phyloP scores from a whole-genome alignment of 1,284 basidiomycete genomes.

The Meripilus lineatus region DNA sequence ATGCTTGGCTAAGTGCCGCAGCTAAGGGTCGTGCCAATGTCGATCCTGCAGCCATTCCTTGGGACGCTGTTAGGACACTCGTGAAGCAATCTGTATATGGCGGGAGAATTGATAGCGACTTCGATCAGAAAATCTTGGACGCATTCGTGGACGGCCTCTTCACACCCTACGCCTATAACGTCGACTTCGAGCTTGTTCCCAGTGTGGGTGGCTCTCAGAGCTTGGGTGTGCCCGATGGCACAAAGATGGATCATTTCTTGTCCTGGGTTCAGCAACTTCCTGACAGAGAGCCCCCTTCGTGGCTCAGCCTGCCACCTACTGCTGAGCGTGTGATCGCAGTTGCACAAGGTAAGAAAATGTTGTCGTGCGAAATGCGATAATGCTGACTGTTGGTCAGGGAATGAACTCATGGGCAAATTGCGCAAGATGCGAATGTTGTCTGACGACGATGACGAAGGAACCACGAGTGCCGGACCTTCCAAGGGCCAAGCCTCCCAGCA shows the following conservation, averaged over 20 bases:
- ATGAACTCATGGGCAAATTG: slow-evolving; percentile 77
- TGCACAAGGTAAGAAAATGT: slow-evolving; percentile 68
- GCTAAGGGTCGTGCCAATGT: slow-evolving; percentile 88
- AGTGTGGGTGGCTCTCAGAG: slow-evolving; percentile 51
- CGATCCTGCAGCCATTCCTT: slow-evolving; percentile 86
- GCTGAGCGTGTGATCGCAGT: slow-evolving; percentile 90
- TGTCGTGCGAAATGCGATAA: not conserved
- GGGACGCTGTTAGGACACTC: slow-evolving; percentile 86
- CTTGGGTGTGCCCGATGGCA: slow-evolving; percentile 84
- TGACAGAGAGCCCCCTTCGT: slow-evolving; percentile 87
- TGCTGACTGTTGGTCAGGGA: slow-evolving; percentile 46
- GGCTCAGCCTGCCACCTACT: slow-evolving; percentile 87
- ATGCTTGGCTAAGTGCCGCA: slow-evolving; percentile 77
- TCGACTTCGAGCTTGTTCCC: slow-evolving; percentile 86
- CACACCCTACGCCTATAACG: slow-evolving; percentile 82
- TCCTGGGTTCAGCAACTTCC: slow-evolving; percentile 84
- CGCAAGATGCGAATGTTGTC: slow-evolving; percentile 89
- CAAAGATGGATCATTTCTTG: slow-evolving; percentile 85
- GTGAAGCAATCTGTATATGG: slow-evolving; percentile 96
- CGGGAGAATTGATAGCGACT: slow-evolving; percentile 89
- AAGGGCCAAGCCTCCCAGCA: slow-evolving; percentile 65
- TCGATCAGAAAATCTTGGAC: slow-evolving; percentile 88
- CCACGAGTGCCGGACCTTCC: slow-evolving; percentile 43
- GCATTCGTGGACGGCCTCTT: slow-evolving; percentile 90
- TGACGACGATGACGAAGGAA: slow-evolving; percentile 74